Conservation (phyloP, 192 early-diverging fungal genomes). For the Piromyces sp. region DNA sequence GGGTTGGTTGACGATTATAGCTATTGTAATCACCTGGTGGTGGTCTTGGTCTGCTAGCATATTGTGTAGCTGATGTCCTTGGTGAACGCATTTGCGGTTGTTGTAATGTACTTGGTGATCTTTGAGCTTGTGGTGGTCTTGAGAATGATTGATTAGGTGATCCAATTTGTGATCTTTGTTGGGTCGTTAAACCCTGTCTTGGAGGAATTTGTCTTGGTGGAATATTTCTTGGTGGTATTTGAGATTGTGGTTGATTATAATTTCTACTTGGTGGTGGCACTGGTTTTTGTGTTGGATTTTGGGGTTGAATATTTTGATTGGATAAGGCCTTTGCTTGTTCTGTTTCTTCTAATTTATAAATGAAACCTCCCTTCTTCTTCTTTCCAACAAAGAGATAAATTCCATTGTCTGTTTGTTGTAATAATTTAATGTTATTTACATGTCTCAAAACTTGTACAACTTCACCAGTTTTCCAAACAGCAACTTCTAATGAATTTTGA, state of each 20-base stretch:
- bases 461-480: conserved; percentile 4
- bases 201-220: not conserved
- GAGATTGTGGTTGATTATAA: not conserved
- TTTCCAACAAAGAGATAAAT: not conserved
- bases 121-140: not conserved
- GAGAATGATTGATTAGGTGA: too few species aligned
- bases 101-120: not conserved
- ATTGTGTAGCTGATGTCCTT: not conserved
- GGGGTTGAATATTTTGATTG: not conserved
- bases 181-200: not conserved
- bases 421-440: not conserved
- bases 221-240: not conserved
- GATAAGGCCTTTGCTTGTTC: not conserved
- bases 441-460: conserved; percentile 3
- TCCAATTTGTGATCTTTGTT: not conserved
- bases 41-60: not conserved
- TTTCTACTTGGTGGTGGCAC: not conserved
- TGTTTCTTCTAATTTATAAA: not conserved
- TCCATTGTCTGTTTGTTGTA: not conserved
- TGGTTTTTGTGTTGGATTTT: not conserved
- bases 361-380: not conserved
- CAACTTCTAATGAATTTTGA: conserved; percentile 5
- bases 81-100: not conserved
- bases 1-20: not conserved
- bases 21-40: not conserved